These are phyloP conservation scores for Micractinium sp. DNA, from an alignment of 139 green algal species.

Conservation along the genomic window DNA sequence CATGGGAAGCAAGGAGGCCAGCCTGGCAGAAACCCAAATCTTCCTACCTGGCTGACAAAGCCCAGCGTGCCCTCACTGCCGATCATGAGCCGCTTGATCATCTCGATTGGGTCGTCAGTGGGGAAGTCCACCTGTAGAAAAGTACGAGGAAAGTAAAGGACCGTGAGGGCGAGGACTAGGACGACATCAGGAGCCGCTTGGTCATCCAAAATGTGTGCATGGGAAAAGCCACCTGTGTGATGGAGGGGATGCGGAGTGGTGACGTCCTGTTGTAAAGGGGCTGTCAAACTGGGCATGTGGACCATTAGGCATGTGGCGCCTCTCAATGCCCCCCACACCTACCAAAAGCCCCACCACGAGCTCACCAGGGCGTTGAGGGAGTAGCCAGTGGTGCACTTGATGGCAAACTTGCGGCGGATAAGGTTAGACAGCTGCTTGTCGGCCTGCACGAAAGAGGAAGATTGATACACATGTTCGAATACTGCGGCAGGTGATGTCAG, in stretches of 20 bases:
- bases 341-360: no score
- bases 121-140: constrained; percentile 47
- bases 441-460: constrained; percentile 48
- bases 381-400: constrained; percentile 99
- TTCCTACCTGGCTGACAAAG: constrained; percentile 75
- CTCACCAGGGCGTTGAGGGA: constrained; percentile 86
- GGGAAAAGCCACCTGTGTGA: no score
- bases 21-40: no score
- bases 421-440: constrained; percentile 88
- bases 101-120: constrained; percentile 90
- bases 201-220: no score
- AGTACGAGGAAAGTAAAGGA: neutral
- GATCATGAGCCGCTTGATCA: constrained; percentile 96
- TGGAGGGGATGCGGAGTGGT: no score
- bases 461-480: neutral
- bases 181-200: no score
- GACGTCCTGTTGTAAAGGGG: no score
- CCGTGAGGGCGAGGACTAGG: neutral
- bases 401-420: constrained; percentile 96
- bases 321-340: no score
- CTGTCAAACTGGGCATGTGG: no score
- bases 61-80: constrained; percentile 94
- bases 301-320: no score
- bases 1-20: neutral
- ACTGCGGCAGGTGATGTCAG: neutral